phyloP scores from a whole-genome alignment of 2,329 filamentous ascomycete genomes.

The Apiospora koreana region DNA sequence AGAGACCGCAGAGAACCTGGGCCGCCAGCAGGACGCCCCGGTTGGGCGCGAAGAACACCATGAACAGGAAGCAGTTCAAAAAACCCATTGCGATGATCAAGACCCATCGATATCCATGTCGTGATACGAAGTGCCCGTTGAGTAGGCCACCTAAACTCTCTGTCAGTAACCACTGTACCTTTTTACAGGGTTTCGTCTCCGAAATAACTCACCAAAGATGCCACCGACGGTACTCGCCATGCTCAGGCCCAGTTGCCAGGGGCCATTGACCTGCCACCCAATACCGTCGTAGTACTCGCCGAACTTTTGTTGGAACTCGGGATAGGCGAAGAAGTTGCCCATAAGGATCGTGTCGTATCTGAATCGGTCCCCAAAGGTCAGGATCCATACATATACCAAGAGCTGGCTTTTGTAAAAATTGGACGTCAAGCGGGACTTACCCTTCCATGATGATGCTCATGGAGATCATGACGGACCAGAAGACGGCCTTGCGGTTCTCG shows the following conservation, averaged over 20 bases:
- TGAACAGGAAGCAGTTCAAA: conserved; percentile 30
- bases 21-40: conserved; percentile 27
- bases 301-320: conserved; percentile 31
- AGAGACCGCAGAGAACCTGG: conserved; percentile 32
- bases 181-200: too few species aligned
- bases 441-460: conserved; percentile 36
- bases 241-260: conserved; percentile 32
- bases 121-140: conserved; percentile 30
- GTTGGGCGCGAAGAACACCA: conserved; percentile 29
- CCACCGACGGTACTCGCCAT: conserved; percentile 31
- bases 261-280: conserved; percentile 29
- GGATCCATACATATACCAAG: too few species aligned
- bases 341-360: conserved; percentile 34
- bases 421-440: conserved; percentile 16
- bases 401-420: too few species aligned
- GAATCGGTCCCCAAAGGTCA: neutral
- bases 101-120: conserved; percentile 31
- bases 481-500: conserved; percentile 30
- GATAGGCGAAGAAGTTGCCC: conserved; percentile 32
- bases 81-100: conserved; percentile 30
- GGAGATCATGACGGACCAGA: conserved; percentile 34
- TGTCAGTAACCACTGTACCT: neutral
- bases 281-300: conserved; percentile 25
- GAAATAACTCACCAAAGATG: conserved; percentile 25
- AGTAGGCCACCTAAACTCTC: conserved; percentile 26